These are phyloP conservation scores for Casaregolazyma suthepensis DNA, from an alignment of 1,139 yeast species.

Conservation along the genomic window DNA sequence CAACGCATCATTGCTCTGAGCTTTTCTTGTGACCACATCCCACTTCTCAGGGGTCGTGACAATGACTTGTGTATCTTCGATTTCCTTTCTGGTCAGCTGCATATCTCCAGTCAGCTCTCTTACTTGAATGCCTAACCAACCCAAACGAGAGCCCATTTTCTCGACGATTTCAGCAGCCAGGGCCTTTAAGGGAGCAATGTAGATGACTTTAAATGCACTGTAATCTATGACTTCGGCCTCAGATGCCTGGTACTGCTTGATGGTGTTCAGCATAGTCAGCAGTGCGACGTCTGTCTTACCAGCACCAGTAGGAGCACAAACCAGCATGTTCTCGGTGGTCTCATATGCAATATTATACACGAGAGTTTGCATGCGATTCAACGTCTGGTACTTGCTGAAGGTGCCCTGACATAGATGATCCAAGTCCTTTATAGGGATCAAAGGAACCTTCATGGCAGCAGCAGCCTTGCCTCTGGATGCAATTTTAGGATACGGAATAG, in stretches of 20 bases:
- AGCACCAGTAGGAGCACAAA: constrained; percentile 99
- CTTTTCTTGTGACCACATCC: constrained; percentile 97
- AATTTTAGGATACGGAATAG: constrained; percentile 68
- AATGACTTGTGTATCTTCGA: constrained; percentile 77
- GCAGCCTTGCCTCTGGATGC: constrained; percentile 42
- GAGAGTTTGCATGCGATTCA: constrained; percentile 87
- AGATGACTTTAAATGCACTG: constrained; percentile 82
- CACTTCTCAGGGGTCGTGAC: constrained; percentile 98
- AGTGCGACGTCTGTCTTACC: constrained; percentile 98
- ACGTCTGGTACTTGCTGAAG: constrained; percentile 65
- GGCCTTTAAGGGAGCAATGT: constrained; percentile 95
- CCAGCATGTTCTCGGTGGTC: constrained; percentile 90
- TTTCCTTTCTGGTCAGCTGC: constrained; percentile 84
- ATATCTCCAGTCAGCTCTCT: constrained; percentile 95
- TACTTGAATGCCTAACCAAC: constrained; percentile 81
- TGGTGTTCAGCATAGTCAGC: constrained; percentile 71
- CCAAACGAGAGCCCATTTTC: constrained; percentile 69
- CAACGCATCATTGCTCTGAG: constrained; percentile 65
- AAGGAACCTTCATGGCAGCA: constrained; percentile 23
- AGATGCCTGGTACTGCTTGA: constrained; percentile 54
- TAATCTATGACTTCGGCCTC: constrained; percentile 48
- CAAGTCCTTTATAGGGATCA: constrained; percentile 54
- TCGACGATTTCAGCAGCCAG: constrained; percentile 96
- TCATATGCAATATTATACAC: constrained; percentile 90
- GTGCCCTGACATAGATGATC: constrained; percentile 82